Evolutionary conservation across 768 basidiomycete species (phyloP), one percentile per base, ranked within the genome.

Genomic region (Termitomyces sp.): DNA sequence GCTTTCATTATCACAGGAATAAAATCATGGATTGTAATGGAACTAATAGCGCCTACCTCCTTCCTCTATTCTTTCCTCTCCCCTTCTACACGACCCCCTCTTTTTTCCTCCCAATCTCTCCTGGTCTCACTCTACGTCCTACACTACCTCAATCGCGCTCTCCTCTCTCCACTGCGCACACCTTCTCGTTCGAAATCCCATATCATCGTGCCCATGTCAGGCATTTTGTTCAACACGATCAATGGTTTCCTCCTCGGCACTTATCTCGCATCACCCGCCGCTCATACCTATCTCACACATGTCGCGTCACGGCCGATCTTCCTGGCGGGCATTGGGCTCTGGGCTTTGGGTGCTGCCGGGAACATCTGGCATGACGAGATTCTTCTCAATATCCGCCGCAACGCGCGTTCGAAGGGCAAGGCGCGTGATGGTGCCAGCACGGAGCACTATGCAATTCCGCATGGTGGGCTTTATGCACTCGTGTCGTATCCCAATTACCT

Each of bases 401-500:
- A 83, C 35, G 83, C 86, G 61, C 63, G 69, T 41, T 68, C 67
- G 21, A 77, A 75, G 59, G 66, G 68, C 50, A 71, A 66, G 54
- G 66, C 62, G 1, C 66, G 73, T 32, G 66, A 63, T 53, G 49
- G 47, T 21, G 27, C 31, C 10, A 38, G n/a, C 17, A 31, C 44
- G 12, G 61, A 62, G 25, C 59, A 63, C 40, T 60, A 63, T 45
- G 85, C 86, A 4, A 86, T 95, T 58, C 94, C 96, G 0, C 81
- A 87, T 50, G 92, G 90, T 0, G 80, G 83, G 21, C 74, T 96
- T 17, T 97, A 89, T 77, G 64, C 69, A 42, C 86, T 82, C 66
- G 76, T 98, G 64, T 92, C 93, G 6, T 96, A 87, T 73, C 96
- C 96, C 10, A 94, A 97, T 70, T 98, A 98, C 73, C 74, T 93